These are phyloP conservation scores for Cutaneotrichosporon sp. DNA, from an alignment of 1,284 basidiomycete genomes.

Conservation along the genomic window DNA sequence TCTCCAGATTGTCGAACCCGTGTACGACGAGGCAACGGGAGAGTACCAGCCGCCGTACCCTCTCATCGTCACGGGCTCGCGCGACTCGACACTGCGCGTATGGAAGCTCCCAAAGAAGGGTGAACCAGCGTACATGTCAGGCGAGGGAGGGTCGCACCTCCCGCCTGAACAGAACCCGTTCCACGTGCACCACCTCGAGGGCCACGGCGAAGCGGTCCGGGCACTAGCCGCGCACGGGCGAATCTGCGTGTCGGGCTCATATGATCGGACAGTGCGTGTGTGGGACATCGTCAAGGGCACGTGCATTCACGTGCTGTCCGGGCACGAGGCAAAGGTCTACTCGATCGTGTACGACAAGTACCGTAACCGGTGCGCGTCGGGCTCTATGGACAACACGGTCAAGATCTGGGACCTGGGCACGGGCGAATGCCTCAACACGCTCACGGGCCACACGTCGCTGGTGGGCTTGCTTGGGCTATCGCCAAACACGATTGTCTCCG, in stretches of 20 bases:
- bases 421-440: conserved; percentile 69
- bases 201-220: conserved; percentile 84
- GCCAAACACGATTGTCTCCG: conserved; percentile 80
- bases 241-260: conserved; percentile 88
- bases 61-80: conserved; percentile 85
- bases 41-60: conserved; percentile 54
- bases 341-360: conserved; percentile 79
- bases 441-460: conserved; percentile 80
- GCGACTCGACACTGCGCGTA: conserved; percentile 81
- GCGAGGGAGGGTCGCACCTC: neutral
- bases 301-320: conserved; percentile 71
- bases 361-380: conserved; percentile 82
- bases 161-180: conserved; percentile 73
- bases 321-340: conserved; percentile 90
- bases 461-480: conserved; percentile 83
- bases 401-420: conserved; percentile 82
- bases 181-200: conserved; percentile 74
- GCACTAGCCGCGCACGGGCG: conserved; percentile 84
- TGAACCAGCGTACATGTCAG: conserved; percentile 55
- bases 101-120: conserved; percentile 78
- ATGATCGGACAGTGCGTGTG: conserved; percentile 85
- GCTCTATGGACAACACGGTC: conserved; percentile 93
- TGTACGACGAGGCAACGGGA: conserved; percentile 45
- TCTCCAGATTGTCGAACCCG: conserved; percentile 49
- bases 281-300: conserved; percentile 90